Evolutionary conservation across 1,284 basidiomycete species (phyloP), one percentile per base, ranked within the genome.

Genomic region (Sanghuangporus baumii): DNA sequence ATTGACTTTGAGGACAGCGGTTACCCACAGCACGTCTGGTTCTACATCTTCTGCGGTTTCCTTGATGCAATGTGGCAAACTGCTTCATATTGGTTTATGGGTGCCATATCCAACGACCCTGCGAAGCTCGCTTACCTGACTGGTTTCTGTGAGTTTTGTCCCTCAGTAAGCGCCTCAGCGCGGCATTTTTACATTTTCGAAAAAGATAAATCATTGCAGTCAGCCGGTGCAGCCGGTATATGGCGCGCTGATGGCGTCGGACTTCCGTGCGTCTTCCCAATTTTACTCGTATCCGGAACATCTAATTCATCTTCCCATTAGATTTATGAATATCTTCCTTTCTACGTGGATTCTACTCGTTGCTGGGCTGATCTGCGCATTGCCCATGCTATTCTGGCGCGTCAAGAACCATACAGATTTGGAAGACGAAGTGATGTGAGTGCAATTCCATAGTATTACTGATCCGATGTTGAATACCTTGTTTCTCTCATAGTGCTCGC

Each of bases 1-100:
- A 75, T 74, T 6, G 72, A 75, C 37, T 72, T 75, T n/a, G 60
- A 69, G n/a, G 71, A 73, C 60, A 51, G 47, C 1, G 64, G 60
- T 4, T 80, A 76, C 63, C 69, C 74, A 0, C 70, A 72, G 2
- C 69, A 72, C 38, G 67, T 76, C 8, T 73, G 73, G 69, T 72
- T 79, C 18, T 77, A 78, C 69, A 73, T 78, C 56, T 76, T 77
- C 63, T 77, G 70, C 55, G 76, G 77, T 1, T 26, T 79, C 1
- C 71, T 78, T 31, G 79, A 80, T 60, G 70, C 78, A 5, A 75
- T 78, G 72, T 80, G 76, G 76, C 79, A 79, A 62, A 79, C 77
- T 2, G 75, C 73, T 20, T 70, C 72, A 8, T 79, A 77, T 67
- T 77, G 75, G 78, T 71, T 77, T 36, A 75, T 77, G 70, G 78